Base-by-base conservation (phyloP, 202 grass and related monocot species). In the Setaria viridis region DNA sequence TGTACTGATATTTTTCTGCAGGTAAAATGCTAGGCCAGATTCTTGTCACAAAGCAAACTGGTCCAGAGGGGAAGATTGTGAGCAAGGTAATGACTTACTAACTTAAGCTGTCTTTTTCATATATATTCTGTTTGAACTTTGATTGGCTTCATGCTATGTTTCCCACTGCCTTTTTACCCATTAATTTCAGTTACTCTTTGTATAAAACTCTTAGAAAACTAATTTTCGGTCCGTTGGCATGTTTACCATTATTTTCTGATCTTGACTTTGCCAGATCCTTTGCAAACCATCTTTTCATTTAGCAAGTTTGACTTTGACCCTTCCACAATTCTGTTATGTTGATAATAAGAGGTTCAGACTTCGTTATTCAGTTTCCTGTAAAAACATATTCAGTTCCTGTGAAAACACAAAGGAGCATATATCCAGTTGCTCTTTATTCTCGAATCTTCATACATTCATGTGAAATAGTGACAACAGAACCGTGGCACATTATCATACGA, bases 11-110 rank as follows among this genome's bases (percentile, higher is more conserved):
- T 32, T 82, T 21, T 81, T 87, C 55, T 94, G 76, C 90, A 99
- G 97, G 90, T 62, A 99, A 99, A 94, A 99, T 99, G 97, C 89
- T 99, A 54, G 89, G 91, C 59, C 94, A 99, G 84, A 92, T 99
- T 87, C 88, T 99, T 74, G 94, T 99, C 85, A 99, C 94, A 12
- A 99, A 97, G 68, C 97, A 99, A 91, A 93, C 97, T 83, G 97
- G 97, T 60, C 92, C 94, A 21, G 90, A 93, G 83, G 94, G 97
- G 69, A 99, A 99, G 84, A 84, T 99, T 90, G 97, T 99, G 83
- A 90, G 87, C 97, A 99, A 99, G 94, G 97, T 99, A 81, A 71
- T 82, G 68, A 76, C 72, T 58, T 83, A 47, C 49, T 17, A 69
- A 67, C 80, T 63, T 14, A 68, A 32, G 0, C 45, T n/a, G 12